Conservation (phyloP, 169 alveolate species). For the Cryptosporidium ryanae region DNA sequence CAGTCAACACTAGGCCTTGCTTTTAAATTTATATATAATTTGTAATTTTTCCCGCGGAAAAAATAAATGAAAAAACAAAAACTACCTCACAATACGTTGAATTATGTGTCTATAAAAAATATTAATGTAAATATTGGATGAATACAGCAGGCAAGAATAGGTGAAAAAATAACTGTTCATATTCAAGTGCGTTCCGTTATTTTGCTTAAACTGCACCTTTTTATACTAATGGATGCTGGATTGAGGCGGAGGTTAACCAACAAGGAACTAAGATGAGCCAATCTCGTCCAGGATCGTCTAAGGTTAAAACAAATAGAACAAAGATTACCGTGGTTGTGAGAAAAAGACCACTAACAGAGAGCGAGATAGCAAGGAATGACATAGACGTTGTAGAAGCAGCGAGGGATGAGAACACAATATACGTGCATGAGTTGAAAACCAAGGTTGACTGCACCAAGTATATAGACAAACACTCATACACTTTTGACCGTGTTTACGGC, state of each 20-base stretch:
- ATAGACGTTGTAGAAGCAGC: conserved; percentile 91
- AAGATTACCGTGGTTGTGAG: conserved; percentile 93
- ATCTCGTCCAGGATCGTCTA: conserved; percentile 68
- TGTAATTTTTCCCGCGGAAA: too few relatives aligned
- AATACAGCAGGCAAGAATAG: conserved; percentile 1
- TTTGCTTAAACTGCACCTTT: too few relatives aligned
- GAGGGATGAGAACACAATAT: conserved; percentile 79
- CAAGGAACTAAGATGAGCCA: conserved; percentile 31
- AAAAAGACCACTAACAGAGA: conserved; percentile 93
- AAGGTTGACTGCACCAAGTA: conserved; percentile 91
- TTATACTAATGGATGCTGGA: too few relatives aligned
- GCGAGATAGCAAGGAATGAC: conserved; percentile 91
- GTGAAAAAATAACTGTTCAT: too few relatives aligned
- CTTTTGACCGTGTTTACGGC: conserved; percentile 91
- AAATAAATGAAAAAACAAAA: not conserved
- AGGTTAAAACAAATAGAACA: conserved; percentile 79
- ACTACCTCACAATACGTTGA: conserved; percentile 63
- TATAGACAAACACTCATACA: conserved; percentile 91
- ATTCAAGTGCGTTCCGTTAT: too few relatives aligned
- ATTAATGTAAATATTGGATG: conserved; percentile 28
- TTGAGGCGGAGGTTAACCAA: too few relatives aligned
- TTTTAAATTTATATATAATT: too few relatives aligned
- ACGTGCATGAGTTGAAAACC: conserved; percentile 80
- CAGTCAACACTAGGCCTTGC: too few relatives aligned
- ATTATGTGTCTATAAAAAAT: conserved; percentile 50